These are phyloP conservation scores for Calonectria hongkongensis DNA, from an alignment of 2,329 filamentous ascomycete species.

Conservation along the genomic window DNA sequence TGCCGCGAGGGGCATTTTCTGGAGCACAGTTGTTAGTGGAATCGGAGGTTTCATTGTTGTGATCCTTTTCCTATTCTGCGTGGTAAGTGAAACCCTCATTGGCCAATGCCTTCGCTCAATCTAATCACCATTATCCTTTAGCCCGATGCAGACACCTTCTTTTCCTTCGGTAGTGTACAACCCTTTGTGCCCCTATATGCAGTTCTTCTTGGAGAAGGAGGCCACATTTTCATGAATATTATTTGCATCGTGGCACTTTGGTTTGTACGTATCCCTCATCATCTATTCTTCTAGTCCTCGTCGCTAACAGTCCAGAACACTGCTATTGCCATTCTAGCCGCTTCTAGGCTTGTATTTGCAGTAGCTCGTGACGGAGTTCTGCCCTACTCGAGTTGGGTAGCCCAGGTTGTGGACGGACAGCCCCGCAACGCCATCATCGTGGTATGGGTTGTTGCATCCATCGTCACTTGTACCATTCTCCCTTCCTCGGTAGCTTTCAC, in stretches of 20 bases:
- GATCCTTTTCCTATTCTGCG: slow-evolving; percentile 76
- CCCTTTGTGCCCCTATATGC: slow-evolving; percentile 77
- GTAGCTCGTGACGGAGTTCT: slow-evolving; percentile 77
- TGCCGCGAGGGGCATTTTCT: slow-evolving; percentile 77
- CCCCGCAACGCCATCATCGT: slow-evolving; percentile 77
- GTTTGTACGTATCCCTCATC: slow-evolving; percentile 64
- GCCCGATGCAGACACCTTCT: slow-evolving; percentile 71
- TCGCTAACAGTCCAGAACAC: slow-evolving; percentile 66
- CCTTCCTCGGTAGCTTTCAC: slow-evolving; percentile 73
- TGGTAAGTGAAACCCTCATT: slow-evolving; percentile 59
- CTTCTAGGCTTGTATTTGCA: slow-evolving; percentile 77
- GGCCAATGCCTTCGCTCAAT: too few species aligned
- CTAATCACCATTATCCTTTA: slow-evolving; percentile 47
- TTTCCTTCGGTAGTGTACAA: slow-evolving; percentile 72
- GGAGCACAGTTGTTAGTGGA: slow-evolving; percentile 74
- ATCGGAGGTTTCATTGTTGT: slow-evolving; percentile 73
- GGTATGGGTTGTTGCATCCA: slow-evolving; percentile 71
- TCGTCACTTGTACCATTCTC: slow-evolving; percentile 76
- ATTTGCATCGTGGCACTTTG: slow-evolving; percentile 70
- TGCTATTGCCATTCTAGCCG: slow-evolving; percentile 75
- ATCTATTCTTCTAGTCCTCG: too few species aligned
- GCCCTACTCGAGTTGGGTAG: slow-evolving; percentile 75
- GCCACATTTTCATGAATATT: slow-evolving; percentile 78
- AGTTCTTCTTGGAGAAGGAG: slow-evolving; percentile 71
- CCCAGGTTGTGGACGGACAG: slow-evolving; percentile 72